These are phyloP conservation scores for Umbelopsis ramanniana DNA, from an alignment of 192 early-diverging fungal species.

Conservation along the genomic window DNA sequence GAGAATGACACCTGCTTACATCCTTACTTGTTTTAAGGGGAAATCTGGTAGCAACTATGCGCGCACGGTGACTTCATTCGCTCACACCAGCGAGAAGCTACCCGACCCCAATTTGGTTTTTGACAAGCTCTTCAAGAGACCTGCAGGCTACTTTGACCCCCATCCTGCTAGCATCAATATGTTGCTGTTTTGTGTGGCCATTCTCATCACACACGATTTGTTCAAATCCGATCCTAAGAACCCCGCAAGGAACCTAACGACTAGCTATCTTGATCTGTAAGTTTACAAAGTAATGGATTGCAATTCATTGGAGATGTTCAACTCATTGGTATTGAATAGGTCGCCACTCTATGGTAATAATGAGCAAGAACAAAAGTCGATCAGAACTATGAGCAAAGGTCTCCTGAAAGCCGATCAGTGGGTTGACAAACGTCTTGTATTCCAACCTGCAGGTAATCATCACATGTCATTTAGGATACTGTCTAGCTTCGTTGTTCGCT, in stretches of 20 bases:
- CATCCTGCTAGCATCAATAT: slow-evolving; percentile 45
- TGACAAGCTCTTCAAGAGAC: slow-evolving; percentile 25
- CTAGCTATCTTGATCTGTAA: slow-evolving; percentile 46
- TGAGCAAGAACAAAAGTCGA: slow-evolving; percentile 28
- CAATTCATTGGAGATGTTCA: neutral
- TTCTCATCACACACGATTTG: slow-evolving; percentile 51
- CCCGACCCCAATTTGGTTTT: slow-evolving; percentile 19
- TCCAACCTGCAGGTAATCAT: slow-evolving; percentile 29
- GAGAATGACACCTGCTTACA: neutral
- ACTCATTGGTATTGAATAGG: neutral
- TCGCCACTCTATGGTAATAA: slow-evolving; percentile 48
- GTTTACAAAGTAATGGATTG: neutral
- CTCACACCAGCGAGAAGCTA: slow-evolving; percentile 10
- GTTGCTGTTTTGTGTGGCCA: slow-evolving; percentile 46
- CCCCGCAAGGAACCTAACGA: slow-evolving; percentile 45
- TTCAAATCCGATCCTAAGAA: slow-evolving; percentile 42
- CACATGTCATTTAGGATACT: neutral
- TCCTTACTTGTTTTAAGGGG: slow-evolving; percentile 11
- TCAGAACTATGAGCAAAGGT: slow-evolving; percentile 29
- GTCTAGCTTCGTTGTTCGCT: neutral
- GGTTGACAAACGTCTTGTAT: slow-evolving; percentile 25
- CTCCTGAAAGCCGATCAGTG: slow-evolving; percentile 29
- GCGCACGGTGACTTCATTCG: slow-evolving; percentile 19
- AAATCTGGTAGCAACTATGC: slow-evolving; percentile 24
- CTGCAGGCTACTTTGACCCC: slow-evolving; percentile 20